A percentile compares a stretch with the other conserved stretches of the same genome.
phyloP scores from a whole-genome alignment of 2,329 filamentous ascomycete genomes.

The Lecanicillium sp. region DNA sequence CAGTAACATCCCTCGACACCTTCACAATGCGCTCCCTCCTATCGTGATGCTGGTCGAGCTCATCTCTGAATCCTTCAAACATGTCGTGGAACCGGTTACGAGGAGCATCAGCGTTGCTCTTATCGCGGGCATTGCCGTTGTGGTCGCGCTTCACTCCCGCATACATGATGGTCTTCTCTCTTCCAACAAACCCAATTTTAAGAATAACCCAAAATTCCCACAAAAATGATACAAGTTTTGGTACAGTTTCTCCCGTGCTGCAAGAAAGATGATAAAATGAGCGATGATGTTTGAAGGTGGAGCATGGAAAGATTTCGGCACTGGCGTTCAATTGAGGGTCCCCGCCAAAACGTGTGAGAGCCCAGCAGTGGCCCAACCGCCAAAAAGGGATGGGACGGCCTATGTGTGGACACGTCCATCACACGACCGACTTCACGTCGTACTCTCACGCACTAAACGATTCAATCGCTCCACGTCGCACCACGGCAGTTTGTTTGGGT shows the following conservation, averaged over 20 bases:
- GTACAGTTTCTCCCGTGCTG: background rate
- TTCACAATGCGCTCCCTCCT: conserved; percentile 86
- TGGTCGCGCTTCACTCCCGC: conserved; percentile 45
- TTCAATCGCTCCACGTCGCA: too few species aligned
- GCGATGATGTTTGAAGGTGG: too few species aligned
- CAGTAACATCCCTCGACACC: conserved; percentile 85
- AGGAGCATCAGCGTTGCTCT: conserved; percentile 26
- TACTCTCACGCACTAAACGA: too few species aligned
- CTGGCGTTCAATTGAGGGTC: too few species aligned
- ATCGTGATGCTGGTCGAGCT: conserved; percentile 92
- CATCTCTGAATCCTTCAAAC: conserved; percentile 78
- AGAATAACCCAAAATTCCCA: background rate
- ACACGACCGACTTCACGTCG: too few species aligned
- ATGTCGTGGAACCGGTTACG: conserved; percentile 54
- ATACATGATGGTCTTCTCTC: conserved; percentile 18
- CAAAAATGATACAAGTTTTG: background rate
- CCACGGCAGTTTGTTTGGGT: too few species aligned
- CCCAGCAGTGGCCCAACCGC: too few species aligned
- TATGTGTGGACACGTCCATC: too few species aligned
- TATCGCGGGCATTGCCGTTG: conserved; percentile 39
- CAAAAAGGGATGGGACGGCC: too few species aligned
- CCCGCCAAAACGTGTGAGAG: too few species aligned
- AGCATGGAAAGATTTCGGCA: too few species aligned
- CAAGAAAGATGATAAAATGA: background rate
- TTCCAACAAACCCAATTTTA: background rate